These are phyloP conservation scores for Piloderma croceum DNA, from an alignment of 768 basidiomycete genomes.

Conservation along the genomic window DNA sequence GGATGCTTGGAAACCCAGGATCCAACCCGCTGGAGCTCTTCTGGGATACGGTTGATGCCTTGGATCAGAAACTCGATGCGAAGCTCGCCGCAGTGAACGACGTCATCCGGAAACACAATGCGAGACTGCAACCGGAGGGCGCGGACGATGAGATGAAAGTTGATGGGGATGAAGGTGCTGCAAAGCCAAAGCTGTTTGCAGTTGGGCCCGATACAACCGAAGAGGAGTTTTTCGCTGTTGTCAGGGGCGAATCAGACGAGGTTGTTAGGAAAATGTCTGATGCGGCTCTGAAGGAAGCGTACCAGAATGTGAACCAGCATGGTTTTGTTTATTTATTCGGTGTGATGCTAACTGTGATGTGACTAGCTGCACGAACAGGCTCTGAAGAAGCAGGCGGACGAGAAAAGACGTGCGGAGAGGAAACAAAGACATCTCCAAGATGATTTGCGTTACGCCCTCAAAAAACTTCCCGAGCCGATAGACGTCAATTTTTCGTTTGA, in stretches of 20 bases:
- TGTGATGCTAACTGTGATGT: conserved; percentile 4
- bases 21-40: conserved; percentile 95
- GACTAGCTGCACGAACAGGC: conserved; percentile 67
- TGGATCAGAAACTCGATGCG: conserved; percentile 80
- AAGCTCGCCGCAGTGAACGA: conserved; percentile 67
- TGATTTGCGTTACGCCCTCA: conserved; percentile 92
- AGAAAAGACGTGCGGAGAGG: conserved; percentile 81
- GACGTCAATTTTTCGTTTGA: conserved; percentile 76
- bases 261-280: conserved; percentile 41
- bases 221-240: conserved; percentile 53
- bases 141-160: conserved; percentile 28
- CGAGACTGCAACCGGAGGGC: conserved; percentile 28
- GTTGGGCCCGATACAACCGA: conserved; percentile 56
- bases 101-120: conserved; percentile 49
- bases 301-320: conserved; percentile 49
- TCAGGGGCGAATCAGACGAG: conserved; percentile 53
- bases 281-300: conserved; percentile 55
- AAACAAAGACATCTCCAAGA: conserved; percentile 86
- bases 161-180: conserved; percentile 16
- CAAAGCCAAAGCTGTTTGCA: conserved; percentile 30
- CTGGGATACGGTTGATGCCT: conserved; percentile 86
- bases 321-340: background rate
- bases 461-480: conserved; percentile 78
- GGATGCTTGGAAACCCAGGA: conserved; percentile 87
- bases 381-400: conserved; percentile 73